Base-by-base conservation (phyloP, 345 rosid species). In the Murraya koenigii region DNA sequence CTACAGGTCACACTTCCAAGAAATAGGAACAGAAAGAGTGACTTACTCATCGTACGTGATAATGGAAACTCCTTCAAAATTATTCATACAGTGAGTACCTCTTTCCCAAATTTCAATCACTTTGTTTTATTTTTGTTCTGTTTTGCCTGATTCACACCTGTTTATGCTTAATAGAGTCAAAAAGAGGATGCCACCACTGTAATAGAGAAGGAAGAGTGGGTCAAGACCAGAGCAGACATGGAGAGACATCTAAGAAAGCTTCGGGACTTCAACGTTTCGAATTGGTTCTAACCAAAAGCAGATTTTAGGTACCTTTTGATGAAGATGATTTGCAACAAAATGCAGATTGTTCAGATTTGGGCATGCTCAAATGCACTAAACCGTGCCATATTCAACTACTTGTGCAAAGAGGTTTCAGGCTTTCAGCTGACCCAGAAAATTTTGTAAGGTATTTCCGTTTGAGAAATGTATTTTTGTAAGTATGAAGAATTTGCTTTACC, bases 231-330 rank as follows among this genome's bases (percentile, higher is more conserved):
- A 71, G 79, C 82, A 86, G 97, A 95, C 67, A 92, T 95, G 97
- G 98, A 95, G 87, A 93, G 80, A 85, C 96, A 93, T 87, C 97
- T 93, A 39, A 87, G 94, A 25, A 95, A 95, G 86, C 87, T 93
- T 62, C 81, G 98, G 25, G 98, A 95, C 89, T 93, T 90, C 80
- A 86, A 79, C 69, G 67, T 88, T 80, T 95, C 97, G 2, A 95
- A 95, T 82, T 95, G 97, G 97, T 90, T 95, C 87, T 95, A 78
- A 83, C 44, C 62, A 26, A 8, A 28, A 1, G 17, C 62, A 56
- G 58, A 55, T 52, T 8, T 52, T 4, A 15, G 55, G 55, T 7
- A 30, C 64, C 38, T 35, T 41, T 68, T 74, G 15, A 58, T 35
- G 56, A 28, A 41, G 52, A 38, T 30, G 71, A 59, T 4, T 38